Percentiles rank a stretch among this genome's conserved stretches.
Evolutionary conservation across 257 asterid species (phyloP).

Genomic region (Solanum neorickii): DNA sequence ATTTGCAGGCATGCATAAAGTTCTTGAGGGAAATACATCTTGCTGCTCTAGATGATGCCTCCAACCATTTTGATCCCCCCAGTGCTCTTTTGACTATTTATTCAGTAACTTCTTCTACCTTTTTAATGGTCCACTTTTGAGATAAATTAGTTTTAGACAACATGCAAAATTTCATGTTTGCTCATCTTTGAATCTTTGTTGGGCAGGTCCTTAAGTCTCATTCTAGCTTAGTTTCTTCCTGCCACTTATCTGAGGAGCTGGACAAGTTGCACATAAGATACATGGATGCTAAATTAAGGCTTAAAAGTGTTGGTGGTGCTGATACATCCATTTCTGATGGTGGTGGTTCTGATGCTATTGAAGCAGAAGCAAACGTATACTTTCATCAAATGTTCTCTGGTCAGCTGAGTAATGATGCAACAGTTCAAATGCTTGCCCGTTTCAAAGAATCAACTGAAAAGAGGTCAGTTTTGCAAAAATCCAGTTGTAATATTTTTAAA

Average conservation of each 20-base stretch:
- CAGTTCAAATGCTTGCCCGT: conserved; percentile 75
- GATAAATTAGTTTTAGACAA: neutral
- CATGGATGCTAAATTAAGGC: conserved; percentile 43
- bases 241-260: conserved; percentile 58
- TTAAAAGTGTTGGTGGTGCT: conserved; percentile 36
- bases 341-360: conserved; percentile 63
- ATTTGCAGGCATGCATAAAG: conserved; percentile 74
- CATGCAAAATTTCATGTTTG: neutral
- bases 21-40: conserved; percentile 68
- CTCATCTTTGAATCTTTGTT: conserved; percentile 2
- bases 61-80: conserved; percentile 49
- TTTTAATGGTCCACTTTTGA: conserved; percentile 46
- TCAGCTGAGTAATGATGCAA: conserved; percentile 53
- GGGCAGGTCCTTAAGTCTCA: conserved; percentile 84
- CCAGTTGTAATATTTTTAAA: neutral
- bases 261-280: conserved; percentile 49
- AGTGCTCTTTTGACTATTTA: conserved; percentile 41
- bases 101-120: conserved; percentile 58
- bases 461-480: conserved; percentile 30
- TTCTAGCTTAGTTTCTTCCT: conserved; percentile 37
- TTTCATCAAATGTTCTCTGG: conserved; percentile 90
- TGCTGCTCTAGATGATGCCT: conserved; percentile 48
- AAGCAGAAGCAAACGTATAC: conserved; percentile 67
- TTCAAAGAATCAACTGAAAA: conserved; percentile 72
- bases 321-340: conserved; percentile 46